phyloP scores from a whole-genome alignment of 2,329 filamentous ascomycete species.

The Uncinocarpus reesii region DNA sequence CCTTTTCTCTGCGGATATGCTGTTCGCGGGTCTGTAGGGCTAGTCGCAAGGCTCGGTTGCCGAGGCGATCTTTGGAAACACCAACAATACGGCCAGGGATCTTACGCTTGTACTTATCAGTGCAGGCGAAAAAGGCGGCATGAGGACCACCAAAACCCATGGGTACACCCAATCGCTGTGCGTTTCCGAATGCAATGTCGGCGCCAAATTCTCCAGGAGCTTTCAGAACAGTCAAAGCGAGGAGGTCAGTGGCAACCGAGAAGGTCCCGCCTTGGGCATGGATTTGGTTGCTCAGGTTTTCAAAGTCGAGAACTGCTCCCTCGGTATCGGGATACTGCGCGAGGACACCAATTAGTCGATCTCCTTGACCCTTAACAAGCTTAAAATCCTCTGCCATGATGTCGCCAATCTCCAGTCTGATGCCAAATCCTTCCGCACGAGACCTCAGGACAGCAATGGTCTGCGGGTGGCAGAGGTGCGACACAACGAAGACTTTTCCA shows the following conservation, averaged over 20 bases:
- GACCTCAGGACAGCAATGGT: slow-evolving; percentile 75
- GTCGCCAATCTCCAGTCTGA: slow-evolving; percentile 64
- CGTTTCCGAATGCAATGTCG: slow-evolving; percentile 87
- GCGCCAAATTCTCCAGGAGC: slow-evolving; percentile 91
- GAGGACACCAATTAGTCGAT: slow-evolving; percentile 76
- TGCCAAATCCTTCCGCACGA: slow-evolving; percentile 82
- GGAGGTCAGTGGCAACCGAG: slow-evolving; percentile 77
- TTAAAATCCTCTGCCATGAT: slow-evolving; percentile 55
- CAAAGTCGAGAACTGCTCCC: slow-evolving; percentile 68
- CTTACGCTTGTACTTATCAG: slow-evolving; percentile 85
- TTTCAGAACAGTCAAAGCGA: slow-evolving; percentile 76
- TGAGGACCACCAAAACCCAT: slow-evolving; percentile 92
- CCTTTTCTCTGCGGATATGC: slow-evolving; percentile 92
- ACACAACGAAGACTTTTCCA: slow-evolving; percentile 76
- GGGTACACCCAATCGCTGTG: slow-evolving; percentile 84
- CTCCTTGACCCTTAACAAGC: slow-evolving; percentile 61
- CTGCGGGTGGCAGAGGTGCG: slow-evolving; percentile 70
- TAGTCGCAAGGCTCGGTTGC: slow-evolving; percentile 68
- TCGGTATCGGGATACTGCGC: slow-evolving; percentile 93
- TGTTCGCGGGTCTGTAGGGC: slow-evolving; percentile 90
- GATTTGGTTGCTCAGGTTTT: slow-evolving; percentile 60
- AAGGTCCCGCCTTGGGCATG: slow-evolving; percentile 71
- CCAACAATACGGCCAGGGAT: slow-evolving; percentile 86
- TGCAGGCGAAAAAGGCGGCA: slow-evolving; percentile 88
- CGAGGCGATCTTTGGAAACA: slow-evolving; percentile 80